Evolutionary conservation across 2,329 filamentous ascomycete genomes (phyloP), one percentile per base, ranked within the genome.

Genomic region (Penicillium sp.): DNA sequence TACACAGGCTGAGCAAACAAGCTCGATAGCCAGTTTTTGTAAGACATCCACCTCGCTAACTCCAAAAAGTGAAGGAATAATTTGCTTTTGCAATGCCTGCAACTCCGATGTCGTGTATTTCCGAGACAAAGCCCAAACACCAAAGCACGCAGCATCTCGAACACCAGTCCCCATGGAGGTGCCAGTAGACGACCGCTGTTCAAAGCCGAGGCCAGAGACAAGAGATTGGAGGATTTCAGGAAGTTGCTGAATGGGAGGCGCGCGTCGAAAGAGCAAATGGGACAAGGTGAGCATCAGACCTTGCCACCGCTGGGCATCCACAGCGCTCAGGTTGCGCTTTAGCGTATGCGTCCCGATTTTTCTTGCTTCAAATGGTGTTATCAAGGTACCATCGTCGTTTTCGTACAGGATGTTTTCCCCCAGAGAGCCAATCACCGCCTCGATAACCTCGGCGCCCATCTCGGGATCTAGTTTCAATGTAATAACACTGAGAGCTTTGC

Each of bases 131-230:
- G 92, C 89, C 94, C 94, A 99, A 20, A 97, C 87, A 6, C 94
- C 94, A 68, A 97, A 99, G 68, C 92, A 97, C 3, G 94, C 91
- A 10, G 94, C 93, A 75, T 99, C 94, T 40, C 94, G 85, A 13
- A 99, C 92, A 61, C 95, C 96, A 1, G 90, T 88, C 2, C 94
- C 94, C 9, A 93, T 80, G 3, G 90, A 92, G 10, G 83, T 85
- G n/a, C 94, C 93, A 3, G 90, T 91, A 0, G 90, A 84, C 39
- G 88, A 89, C 52, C 92, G 83, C 65, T 96, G 91, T 70, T 99
- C 92, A 66, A 97, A 99, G 1, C 86, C 85, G 21, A 97, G 78
- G 0, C 91, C 92, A 8, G 89, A 82, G 0, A 96, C 75, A 13
- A 97, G 78, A 2, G 89, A 86, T 52, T 89, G 85, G 2, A 96